phyloP scores from a whole-genome alignment of 768 basidiomycete genomes.

The Mycena albidolilacea region DNA sequence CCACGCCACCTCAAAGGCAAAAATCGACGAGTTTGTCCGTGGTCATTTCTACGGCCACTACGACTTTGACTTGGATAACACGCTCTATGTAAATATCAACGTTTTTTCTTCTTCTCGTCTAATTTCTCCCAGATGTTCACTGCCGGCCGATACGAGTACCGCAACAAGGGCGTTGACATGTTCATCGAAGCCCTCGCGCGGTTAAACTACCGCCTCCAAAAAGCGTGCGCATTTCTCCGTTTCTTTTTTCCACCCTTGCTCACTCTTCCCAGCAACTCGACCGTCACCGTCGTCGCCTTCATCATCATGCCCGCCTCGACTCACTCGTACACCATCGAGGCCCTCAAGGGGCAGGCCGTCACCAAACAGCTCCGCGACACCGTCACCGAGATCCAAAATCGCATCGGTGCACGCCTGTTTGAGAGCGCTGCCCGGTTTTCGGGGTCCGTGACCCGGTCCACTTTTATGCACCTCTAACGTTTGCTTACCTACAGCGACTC shows the following conservation, averaged over 20 bases:
- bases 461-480: too few species aligned
- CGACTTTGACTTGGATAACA: slow-evolving; percentile 96
- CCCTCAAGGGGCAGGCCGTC: slow-evolving; percentile 96
- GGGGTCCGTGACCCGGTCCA: slow-evolving; percentile 52
- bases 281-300: slow-evolving; percentile 94
- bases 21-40: slow-evolving; percentile 97
- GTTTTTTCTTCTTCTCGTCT: slow-evolving; percentile 13
- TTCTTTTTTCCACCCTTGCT: neutral
- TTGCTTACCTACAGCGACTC: neutral
- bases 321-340: slow-evolving; percentile 97
- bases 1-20: slow-evolving; percentile 93
- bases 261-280: slow-evolving; percentile 60
- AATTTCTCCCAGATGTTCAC: slow-evolving; percentile 85
- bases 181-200: slow-evolving; percentile 98
- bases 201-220: slow-evolving; percentile 68
- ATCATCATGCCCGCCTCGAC: slow-evolving; percentile 99
- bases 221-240: slow-evolving; percentile 42
- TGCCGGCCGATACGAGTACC: slow-evolving; percentile 98
- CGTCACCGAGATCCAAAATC: slow-evolving; percentile 94
- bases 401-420: slow-evolving; percentile 92
- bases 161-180: slow-evolving; percentile 99
- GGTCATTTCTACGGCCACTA: slow-evolving; percentile 99
- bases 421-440: slow-evolving; percentile 93
- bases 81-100: slow-evolving; percentile 75
- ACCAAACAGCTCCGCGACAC: slow-evolving; percentile 97